A percentile compares a stretch with the other conserved stretches of the same genome.
These are phyloP conservation scores for Fusarium sp. DNA, from an alignment of 2,329 filamentous ascomycete genomes.

Conservation along the genomic window DNA sequence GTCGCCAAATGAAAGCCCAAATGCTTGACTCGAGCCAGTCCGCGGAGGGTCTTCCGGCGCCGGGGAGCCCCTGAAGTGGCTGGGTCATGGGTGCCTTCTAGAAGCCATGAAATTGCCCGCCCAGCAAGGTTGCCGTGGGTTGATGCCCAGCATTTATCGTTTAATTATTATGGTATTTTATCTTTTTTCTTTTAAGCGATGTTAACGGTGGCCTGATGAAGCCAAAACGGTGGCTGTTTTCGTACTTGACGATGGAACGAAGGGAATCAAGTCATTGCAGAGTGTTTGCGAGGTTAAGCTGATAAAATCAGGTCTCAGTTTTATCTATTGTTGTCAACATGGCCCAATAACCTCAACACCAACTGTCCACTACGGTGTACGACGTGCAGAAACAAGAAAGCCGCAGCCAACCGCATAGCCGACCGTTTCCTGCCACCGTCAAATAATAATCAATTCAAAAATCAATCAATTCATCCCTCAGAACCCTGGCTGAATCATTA, in stretches of 20 bases:
- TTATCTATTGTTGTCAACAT: not conserved
- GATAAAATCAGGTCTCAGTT: not conserved
- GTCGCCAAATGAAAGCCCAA: conserved; percentile 17
- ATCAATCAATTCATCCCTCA: conserved; percentile 9
- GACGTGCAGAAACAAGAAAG: not conserved
- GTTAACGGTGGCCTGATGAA: conserved; percentile 31
- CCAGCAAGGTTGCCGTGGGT: conserved; percentile 19
- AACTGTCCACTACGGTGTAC: not conserved
- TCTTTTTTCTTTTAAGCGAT: conserved; percentile 21
- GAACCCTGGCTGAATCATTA: conserved; percentile 23
- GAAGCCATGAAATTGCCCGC: conserved; percentile 41
- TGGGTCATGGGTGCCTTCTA: conserved; percentile 41
- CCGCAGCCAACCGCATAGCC: not conserved
- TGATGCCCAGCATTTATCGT: conserved; percentile 30
- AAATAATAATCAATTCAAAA: conserved; percentile 5
- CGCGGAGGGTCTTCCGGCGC: conserved; percentile 42
- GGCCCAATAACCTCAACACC: not conserved
- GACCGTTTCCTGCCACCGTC: conserved; percentile 10
- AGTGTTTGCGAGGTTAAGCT: not conserved
- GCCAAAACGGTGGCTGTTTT: conserved; percentile 39
- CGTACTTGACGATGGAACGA: not conserved
- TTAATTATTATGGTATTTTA: conserved; percentile 31
- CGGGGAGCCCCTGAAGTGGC: conserved; percentile 34
- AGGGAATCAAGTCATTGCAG: not conserved
- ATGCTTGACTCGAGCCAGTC: conserved; percentile 35